phyloP scores from a whole-genome alignment of 108 stramenopile genomes.

The Cyclotella cryptica region DNA sequence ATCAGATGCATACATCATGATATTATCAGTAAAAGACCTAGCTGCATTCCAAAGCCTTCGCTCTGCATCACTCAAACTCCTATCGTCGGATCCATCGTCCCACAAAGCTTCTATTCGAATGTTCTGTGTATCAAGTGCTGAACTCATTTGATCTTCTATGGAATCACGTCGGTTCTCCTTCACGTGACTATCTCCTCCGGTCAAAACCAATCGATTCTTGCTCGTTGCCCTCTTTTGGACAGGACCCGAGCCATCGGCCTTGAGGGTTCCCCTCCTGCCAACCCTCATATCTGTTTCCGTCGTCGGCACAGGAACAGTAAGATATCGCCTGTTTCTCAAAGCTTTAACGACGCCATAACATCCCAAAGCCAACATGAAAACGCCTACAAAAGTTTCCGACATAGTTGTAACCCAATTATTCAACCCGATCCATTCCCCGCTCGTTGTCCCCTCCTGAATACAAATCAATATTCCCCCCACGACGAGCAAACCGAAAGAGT shows the following conservation, averaged over 20 bases:
- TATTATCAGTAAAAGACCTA: not conserved
- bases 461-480: constrained; percentile 64
- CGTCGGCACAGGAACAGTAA: too few species aligned
- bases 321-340: constrained; percentile 14
- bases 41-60: constrained; percentile 4
- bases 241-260: not conserved
- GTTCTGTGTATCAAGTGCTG: not conserved
- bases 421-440: constrained; percentile 41
- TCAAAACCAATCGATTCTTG: not conserved
- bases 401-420: constrained; percentile 44
- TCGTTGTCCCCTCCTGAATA: constrained; percentile 13
- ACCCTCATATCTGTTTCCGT: too few species aligned
- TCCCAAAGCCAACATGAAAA: constrained; percentile 77
- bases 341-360: constrained; percentile 57
- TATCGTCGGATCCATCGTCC: not conserved
- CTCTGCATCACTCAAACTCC: not conserved
- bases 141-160: not conserved
- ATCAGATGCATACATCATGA: not conserved
- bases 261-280: not conserved
- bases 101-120: not conserved
- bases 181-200: not conserved
- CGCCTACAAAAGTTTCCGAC: constrained; percentile 67
- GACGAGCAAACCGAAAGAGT: constrained; percentile 63
- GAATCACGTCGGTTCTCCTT: not conserved
- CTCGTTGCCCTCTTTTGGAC: not conserved